A percentile compares a stretch with the other conserved stretches of the same genome.
Evolutionary conservation across 768 basidiomycete genomes (phyloP).

Genomic region (Leucogyrophana mollusca): DNA sequence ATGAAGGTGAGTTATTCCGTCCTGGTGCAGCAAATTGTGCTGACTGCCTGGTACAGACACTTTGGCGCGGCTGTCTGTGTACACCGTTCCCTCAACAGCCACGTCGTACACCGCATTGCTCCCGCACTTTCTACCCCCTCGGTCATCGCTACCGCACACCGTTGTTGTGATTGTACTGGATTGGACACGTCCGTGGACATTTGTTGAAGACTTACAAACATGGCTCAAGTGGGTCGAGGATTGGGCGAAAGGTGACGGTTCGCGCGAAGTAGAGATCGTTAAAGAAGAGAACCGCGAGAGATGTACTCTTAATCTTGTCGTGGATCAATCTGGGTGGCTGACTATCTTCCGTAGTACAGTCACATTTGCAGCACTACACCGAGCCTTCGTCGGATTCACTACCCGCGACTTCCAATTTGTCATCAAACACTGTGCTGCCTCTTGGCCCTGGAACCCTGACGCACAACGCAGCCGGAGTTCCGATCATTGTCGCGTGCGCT

Average conservation of each 20-base stretch:
- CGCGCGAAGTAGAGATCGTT: constrained; percentile 70
- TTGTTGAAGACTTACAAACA: constrained; percentile 76
- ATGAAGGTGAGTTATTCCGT: constrained; percentile 68
- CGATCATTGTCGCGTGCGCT: constrained; percentile 86
- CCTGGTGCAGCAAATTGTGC: constrained; percentile 1
- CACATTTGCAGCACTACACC: constrained; percentile 85
- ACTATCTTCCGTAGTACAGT: constrained; percentile 60
- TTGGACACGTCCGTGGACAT: constrained; percentile 94
- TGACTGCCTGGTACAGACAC: constrained; percentile 56
- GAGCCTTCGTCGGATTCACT: constrained; percentile 74
- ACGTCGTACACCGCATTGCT: constrained; percentile 67
- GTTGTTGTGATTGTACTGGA: constrained; percentile 85
- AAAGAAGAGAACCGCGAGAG: constrained; percentile 83
- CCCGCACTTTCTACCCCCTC: constrained; percentile 77
- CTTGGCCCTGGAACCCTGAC: constrained; percentile 84
- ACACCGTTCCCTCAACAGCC: constrained; percentile 84
- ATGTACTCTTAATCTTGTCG: constrained; percentile 47
- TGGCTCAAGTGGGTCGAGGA: constrained; percentile 88
- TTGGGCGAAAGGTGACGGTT: constrained; percentile 71
- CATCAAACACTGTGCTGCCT: constrained; percentile 68
- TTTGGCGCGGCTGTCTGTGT: constrained; percentile 85
- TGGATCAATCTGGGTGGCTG: constrained; percentile 1
- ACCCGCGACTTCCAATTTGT: constrained; percentile 57
- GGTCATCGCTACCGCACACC: constrained; percentile 63
- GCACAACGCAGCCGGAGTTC: constrained; percentile 82